Evolutionary conservation across 2,329 filamentous ascomycete genomes (phyloP).

Genomic region (Verticillium tricorpus): DNA sequence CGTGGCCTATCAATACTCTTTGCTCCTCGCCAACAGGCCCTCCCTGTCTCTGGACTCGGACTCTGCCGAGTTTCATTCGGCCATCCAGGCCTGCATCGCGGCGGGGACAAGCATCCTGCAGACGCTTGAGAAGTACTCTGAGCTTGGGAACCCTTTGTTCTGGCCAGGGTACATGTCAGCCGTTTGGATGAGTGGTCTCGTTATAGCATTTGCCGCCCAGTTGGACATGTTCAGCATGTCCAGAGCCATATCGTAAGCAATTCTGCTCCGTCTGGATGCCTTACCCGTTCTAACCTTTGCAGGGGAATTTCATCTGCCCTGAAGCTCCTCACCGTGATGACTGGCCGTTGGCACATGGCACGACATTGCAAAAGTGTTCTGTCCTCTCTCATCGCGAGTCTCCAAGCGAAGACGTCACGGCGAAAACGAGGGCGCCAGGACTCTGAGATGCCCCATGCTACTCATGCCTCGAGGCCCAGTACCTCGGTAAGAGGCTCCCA

Average conservation of each 20-base stretch:
- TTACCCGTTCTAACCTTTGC: not conserved
- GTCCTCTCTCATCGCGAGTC: conserved; percentile 1
- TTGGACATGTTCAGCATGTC: not conserved
- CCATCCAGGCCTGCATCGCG: conserved; percentile 6
- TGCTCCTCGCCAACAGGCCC: conserved; percentile 27
- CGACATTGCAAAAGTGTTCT: conserved; percentile 9
- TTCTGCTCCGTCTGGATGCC: not conserved
- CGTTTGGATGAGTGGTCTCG: conserved; percentile 30
- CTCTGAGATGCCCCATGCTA: not conserved
- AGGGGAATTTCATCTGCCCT: conserved; percentile 4
- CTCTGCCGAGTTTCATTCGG: conserved; percentile 5
- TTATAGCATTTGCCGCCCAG: conserved; percentile 24
- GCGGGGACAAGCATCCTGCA: conserved; percentile 4
- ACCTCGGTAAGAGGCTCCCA: not conserved
- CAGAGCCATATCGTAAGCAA: conserved; percentile 2
- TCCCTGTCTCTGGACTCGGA: conserved; percentile 22
- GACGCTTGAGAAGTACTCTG: conserved; percentile 2
- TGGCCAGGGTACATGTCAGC: conserved; percentile 30
- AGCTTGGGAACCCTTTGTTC: conserved; percentile 7
- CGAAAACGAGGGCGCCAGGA: conserved; percentile 1
- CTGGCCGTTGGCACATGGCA: conserved; percentile 6
- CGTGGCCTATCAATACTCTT: conserved; percentile 22
- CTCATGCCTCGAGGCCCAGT: not conserved
- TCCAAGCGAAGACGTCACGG: not conserved
- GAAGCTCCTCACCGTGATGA: conserved; percentile 1